phyloP scores from a whole-genome alignment of 2,329 filamentous ascomycete genomes.

The Penicillium sp. region DNA sequence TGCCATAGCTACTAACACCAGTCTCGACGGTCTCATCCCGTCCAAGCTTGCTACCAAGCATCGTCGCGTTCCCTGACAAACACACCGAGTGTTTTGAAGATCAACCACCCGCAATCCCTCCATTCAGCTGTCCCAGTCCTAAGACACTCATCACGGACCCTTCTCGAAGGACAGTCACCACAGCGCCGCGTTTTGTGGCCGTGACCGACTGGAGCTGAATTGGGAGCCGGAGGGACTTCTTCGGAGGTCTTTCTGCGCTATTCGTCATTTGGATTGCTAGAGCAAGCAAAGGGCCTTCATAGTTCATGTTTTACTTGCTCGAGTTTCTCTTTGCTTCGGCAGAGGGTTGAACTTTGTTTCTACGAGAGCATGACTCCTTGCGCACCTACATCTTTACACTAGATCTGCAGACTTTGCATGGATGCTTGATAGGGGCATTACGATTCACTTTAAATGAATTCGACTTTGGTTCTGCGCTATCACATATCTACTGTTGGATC shows the following conservation, averaged over 20 bases:
- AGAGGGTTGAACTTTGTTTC: constrained; percentile 12
- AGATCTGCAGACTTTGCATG: background rate
- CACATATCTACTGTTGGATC: background rate
- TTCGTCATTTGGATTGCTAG: constrained; percentile 36
- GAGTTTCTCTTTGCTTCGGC: constrained; percentile 23
- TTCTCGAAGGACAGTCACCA: constrained; percentile 40
- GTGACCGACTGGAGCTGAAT: constrained; percentile 45
- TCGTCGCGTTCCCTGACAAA: background rate
- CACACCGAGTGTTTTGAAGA: background rate
- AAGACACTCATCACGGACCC: constrained; percentile 30
- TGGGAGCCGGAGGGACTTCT: constrained; percentile 23
- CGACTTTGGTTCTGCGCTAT: background rate
- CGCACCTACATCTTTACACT: constrained; percentile 40
- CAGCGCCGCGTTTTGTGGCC: constrained; percentile 45
- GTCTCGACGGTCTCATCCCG: background rate
- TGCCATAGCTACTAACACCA: background rate
- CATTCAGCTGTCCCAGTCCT: constrained; percentile 39
- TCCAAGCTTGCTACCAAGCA: background rate
- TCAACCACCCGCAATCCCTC: constrained; percentile 29
- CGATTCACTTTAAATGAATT: background rate
- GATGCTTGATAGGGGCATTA: background rate
- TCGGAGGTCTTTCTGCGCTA: constrained; percentile 9
- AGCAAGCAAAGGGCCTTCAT: constrained; percentile 47
- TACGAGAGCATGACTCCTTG: constrained; percentile 52
- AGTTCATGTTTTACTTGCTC: constrained; percentile 46